Evolutionary conservation across 805 yeast species (phyloP), one percentile per base, ranked within the genome.

Genomic region (Saccharomycopsis fibuligera): DNA sequence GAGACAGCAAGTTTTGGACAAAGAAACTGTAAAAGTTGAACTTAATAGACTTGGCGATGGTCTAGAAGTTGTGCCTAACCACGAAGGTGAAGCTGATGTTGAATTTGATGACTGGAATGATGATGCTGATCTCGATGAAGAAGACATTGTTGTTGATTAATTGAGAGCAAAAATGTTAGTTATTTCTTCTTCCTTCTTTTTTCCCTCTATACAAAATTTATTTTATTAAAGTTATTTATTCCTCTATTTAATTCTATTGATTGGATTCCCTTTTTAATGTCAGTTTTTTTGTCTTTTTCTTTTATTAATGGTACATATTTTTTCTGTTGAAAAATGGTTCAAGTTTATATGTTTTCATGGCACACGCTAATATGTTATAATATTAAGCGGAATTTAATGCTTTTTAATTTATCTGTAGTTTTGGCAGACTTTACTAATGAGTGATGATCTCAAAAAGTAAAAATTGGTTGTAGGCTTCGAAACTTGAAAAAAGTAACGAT

Each of bases 1-100:
- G 58, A 83, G 81, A 63, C 95, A 95, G 10, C 95, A 90, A 64
- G 78, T 93, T 51, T 74, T 70, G 61, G 97, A 93, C 62, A 88
- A 89, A 66, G 99, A 93, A 65, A 72, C 75, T 2, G 96, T 87
- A n/a, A 68, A 68, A 24, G 85, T 93, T 42, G 73, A 72, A 12
- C 60, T 75, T 44, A 62, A 65, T 41, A 70, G 70, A 23, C 70
- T 72, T 14, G 70, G 68, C 14, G 80, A 78, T 54, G 91, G 93
- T 10, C 69, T 93, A 47, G 83, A 79, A 38, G 96, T 93, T 4
- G 55, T 82, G 43, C 90, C 97, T 44, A 93, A 93, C 68, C 98
- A 93, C 59, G 73, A 70, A 14, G 74, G 68, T 41, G 69, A 60
- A 16, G 76, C 70, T 14, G 68, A 68, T 63, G 75, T 73, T 64